Evolutionary conservation across 768 basidiomycete genomes (phyloP).

Genomic region (Boletales sp.): DNA sequence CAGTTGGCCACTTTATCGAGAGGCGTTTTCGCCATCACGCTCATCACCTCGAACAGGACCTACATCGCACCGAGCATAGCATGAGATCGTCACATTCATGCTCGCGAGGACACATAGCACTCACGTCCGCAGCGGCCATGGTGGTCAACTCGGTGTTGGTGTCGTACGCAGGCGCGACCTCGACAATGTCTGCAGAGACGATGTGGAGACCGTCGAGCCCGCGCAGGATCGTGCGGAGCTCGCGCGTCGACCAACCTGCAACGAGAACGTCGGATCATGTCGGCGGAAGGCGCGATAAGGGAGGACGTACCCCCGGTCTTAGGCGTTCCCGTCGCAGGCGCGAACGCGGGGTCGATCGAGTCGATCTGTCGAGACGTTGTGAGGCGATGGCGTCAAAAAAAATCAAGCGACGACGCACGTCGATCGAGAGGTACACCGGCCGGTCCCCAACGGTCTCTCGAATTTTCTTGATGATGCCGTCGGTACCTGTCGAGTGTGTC

Average conservation of each 20-base stretch:
- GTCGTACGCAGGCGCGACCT: constrained; percentile 82
- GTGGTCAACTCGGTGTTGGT: constrained; percentile 60
- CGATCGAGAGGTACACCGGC: constrained; percentile 78
- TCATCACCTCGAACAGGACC: constrained; percentile 73
- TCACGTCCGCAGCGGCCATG: constrained; percentile 59
- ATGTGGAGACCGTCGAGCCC: constrained; percentile 74
- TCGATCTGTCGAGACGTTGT: constrained; percentile 48
- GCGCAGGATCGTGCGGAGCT: constrained; percentile 71
- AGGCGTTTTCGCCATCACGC: constrained; percentile 78
- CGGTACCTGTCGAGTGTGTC: constrained; percentile 46
- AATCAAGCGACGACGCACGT: constrained; percentile 40
- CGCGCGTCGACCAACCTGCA: constrained; percentile 72
- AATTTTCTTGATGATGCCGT: constrained; percentile 78
- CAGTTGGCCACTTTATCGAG: constrained; percentile 51
- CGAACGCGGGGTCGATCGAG: constrained; percentile 77
- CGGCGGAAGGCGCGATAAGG: no score
- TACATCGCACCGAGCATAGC: constrained; percentile 26
- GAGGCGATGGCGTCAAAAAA: background rate
- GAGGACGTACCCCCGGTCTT: constrained; percentile 59
- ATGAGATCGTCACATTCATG: no score
- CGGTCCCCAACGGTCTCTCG: constrained; percentile 68
- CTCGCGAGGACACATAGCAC: no score
- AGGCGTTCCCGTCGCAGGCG: constrained; percentile 81
- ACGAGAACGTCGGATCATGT: no score
- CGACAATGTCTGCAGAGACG: constrained; percentile 81